These are phyloP conservation scores for Cryptococcus hybrid DNA, from an alignment of 1,284 basidiomycete species.

Conservation along the genomic window DNA sequence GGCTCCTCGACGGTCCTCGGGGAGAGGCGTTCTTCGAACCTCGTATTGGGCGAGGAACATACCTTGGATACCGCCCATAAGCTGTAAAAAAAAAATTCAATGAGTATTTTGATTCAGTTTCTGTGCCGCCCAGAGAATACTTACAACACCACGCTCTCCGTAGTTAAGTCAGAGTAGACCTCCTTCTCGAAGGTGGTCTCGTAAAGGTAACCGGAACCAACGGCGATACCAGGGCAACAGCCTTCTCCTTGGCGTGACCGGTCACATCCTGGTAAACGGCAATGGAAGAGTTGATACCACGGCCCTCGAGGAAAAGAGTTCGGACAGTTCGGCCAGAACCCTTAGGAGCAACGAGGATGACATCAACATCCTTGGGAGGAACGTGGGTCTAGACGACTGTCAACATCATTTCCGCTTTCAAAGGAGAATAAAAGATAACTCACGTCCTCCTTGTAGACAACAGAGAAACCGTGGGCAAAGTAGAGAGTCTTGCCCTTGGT, in stretches of 20 bases:
- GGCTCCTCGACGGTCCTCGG: slow-evolving; percentile 98
- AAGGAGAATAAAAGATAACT: slow-evolving; percentile 14
- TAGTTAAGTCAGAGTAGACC: slow-evolving; percentile 99
- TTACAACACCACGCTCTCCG: slow-evolving; percentile 97
- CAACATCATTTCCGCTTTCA: not conserved
- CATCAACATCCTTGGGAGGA: slow-evolving; percentile 91
- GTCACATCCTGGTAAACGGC: slow-evolving; percentile 75
- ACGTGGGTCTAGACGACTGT: slow-evolving; percentile 65
- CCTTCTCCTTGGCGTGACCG: slow-evolving; percentile 97
- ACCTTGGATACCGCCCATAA: slow-evolving; percentile 99
- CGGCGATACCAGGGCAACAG: slow-evolving; percentile 85
- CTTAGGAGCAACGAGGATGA: slow-evolving; percentile 99
- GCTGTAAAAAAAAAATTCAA: slow-evolving; percentile 51
- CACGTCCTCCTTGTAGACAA: slow-evolving; percentile 93
- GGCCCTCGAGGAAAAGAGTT: slow-evolving; percentile 99
- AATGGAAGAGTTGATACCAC: slow-evolving; percentile 59
- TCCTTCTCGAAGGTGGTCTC: slow-evolving; percentile 99
- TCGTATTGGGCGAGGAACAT: slow-evolving; percentile 99
- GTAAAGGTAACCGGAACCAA: slow-evolving; percentile 79
- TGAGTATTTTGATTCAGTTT: slow-evolving; percentile 8
- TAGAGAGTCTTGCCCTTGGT: slow-evolving; percentile 99
- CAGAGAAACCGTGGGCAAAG: slow-evolving; percentile 99
- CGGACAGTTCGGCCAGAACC: slow-evolving; percentile 98
- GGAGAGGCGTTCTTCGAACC: slow-evolving; percentile 94
- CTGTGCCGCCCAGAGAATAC: slow-evolving; percentile 43